Evolutionary conservation across 2,329 filamentous ascomycete species (phyloP).

Genomic region (Aspergillus viridinutans): DNA sequence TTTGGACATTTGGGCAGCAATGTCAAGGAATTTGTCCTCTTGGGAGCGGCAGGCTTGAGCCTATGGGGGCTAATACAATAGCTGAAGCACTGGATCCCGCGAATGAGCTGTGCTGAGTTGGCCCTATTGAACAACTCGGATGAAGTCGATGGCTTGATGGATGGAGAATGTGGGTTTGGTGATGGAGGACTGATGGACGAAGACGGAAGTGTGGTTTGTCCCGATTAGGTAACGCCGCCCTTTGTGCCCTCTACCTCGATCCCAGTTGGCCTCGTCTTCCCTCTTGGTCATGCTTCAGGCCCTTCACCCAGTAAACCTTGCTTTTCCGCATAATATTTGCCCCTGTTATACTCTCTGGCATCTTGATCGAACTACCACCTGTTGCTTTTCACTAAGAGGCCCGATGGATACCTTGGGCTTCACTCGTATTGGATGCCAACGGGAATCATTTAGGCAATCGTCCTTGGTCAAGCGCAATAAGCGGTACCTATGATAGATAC

Average conservation of each 20-base stretch:
- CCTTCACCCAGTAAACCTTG: not conserved
- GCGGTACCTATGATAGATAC: not conserved
- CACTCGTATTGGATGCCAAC: not conserved
- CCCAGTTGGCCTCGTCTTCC: not conserved
- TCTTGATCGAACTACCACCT: not conserved
- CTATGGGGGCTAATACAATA: constrained; percentile 5
- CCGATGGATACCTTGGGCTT: not conserved
- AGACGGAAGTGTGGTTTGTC: not conserved
- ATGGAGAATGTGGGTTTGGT: not conserved
- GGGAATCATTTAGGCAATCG: not conserved
- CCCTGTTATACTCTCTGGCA: not conserved
- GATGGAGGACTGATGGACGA: not conserved
- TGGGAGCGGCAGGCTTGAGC: constrained; percentile 12
- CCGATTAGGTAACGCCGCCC: not conserved
- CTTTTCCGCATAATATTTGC: not conserved
- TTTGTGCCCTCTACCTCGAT: not conserved
- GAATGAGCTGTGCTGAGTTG: not conserved
- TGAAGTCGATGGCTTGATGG: not conserved
- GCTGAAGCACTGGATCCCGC: constrained; percentile 1
- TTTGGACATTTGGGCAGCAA: constrained; percentile 2
- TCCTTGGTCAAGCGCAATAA: not conserved
- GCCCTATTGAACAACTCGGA: not conserved
- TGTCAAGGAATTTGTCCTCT: constrained; percentile 15
- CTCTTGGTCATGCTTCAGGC: not conserved
- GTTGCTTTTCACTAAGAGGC: not conserved